Base-by-base conservation (phyloP, 495 filamentous ascomycete genomes). In the Podospora pseudopauciseta region DNA sequence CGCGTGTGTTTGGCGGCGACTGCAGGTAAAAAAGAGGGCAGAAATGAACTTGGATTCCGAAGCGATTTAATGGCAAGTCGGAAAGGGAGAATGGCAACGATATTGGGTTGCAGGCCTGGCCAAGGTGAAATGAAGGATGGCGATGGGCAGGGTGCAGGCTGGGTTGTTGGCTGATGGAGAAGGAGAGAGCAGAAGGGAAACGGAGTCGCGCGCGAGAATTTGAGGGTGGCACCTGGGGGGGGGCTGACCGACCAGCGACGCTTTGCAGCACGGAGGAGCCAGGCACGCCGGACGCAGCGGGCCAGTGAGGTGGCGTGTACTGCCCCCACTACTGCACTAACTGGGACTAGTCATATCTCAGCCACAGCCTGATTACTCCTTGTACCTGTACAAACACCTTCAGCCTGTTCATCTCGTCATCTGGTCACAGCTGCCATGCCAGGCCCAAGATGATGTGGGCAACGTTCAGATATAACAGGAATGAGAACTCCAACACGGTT, bases 31-130 rank as follows among this genome's bases (percentile, higher is more conserved):
- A 49, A 49, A 49, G 39, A 49, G 39, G 39, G 65, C 63, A 63
- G 54, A 18, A 65, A 58, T 27, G 27, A 49, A 61, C 44, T 63
- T 30, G 26, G 61, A n/a, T 56, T 19, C 30, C 27, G 57, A 62
- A 56, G 55, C 63, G 60, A 49, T 60, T 60, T 64, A 44, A 60
- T 63, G 19, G 15, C 16, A 49, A 4, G 34, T 26, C 58, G 66
- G 70, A 63, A 72, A 57, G 59, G 28, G 65, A 72, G 70, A 67
- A 72, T 26, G 80, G 73, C 78, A 74, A 67, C 70, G 77, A 76
- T 82, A 81, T 75, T 80, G 80, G 78, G 79, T 76, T 82, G 80
- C 79, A 76, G 70, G 70, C 78, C 74, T 71, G 68, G 39, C 39
- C 39, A 71, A 65, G 53, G 30, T 58, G 67, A 66, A 74, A 64